Conservation (phyloP, 768 basidiomycete genomes). For the Suillus spraguei region DNA sequence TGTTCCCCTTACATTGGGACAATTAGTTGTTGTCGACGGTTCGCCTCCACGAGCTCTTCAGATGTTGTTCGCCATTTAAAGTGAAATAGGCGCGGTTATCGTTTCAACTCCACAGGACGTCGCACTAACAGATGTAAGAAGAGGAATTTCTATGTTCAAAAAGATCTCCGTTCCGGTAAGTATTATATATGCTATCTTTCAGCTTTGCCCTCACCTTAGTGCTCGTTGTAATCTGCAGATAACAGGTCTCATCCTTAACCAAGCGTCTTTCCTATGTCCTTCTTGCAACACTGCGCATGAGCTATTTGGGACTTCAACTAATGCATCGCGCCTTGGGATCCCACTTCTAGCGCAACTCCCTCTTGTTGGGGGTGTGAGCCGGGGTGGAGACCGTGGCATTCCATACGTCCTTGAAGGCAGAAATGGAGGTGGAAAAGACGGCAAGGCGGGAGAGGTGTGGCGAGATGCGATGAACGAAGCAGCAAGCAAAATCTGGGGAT, state of each 20-base stretch:
- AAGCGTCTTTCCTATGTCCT: slow-evolving; percentile 81
- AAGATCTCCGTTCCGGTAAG: slow-evolving; percentile 87
- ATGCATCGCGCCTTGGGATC: slow-evolving; percentile 58
- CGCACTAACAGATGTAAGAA: slow-evolving; percentile 87
- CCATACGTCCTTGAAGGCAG: slow-evolving; percentile 45
- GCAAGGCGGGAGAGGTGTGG: slow-evolving; percentile 35
- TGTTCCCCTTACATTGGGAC: slow-evolving; percentile 89
- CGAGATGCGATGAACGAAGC: slow-evolving; percentile 31
- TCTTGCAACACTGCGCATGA: slow-evolving; percentile 65
- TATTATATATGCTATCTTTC: slow-evolving; percentile 8
- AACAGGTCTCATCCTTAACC: slow-evolving; percentile 84
- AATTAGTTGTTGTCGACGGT: slow-evolving; percentile 86
- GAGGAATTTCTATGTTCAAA: slow-evolving; percentile 90
- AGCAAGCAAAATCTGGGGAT: slow-evolving; percentile 33
- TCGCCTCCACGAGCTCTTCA: slow-evolving; percentile 21
- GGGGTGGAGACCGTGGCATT: slow-evolving; percentile 68
- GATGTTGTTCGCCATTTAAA: background rate
- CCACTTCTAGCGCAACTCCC: slow-evolving; percentile 81
- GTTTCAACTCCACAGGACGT: slow-evolving; percentile 97
- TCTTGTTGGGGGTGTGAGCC: slow-evolving; percentile 73
- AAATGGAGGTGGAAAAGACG: slow-evolving; percentile 21
- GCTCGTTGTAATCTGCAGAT: slow-evolving; percentile 51
- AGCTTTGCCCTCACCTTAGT: background rate
- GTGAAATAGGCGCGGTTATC: slow-evolving; percentile 76
- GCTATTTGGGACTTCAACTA: slow-evolving; percentile 69